These are phyloP conservation scores for Crithidia bombi DNA, from an alignment of 208 protist species.

Conservation along the genomic window DNA sequence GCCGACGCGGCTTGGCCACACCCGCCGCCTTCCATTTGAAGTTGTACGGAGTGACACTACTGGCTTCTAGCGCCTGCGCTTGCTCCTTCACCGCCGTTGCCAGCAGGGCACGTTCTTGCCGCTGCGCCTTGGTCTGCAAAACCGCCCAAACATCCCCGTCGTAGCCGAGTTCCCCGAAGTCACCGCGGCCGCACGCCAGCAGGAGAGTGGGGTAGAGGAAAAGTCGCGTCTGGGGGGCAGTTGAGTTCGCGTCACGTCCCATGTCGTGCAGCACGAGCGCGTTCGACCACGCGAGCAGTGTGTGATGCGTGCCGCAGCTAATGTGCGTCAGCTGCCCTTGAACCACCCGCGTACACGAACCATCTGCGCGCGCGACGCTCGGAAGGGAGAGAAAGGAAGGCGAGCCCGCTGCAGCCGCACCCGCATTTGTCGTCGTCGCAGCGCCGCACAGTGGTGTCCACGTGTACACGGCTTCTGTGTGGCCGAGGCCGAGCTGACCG, in stretches of 20 bases:
- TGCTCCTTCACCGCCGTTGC: constrained; percentile 17
- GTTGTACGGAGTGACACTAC: constrained; percentile 13
- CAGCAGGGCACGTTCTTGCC: constrained; percentile 23
- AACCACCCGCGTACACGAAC: constrained; percentile 20
- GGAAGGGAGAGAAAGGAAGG: not conserved
- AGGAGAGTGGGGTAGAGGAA: constrained; percentile 55
- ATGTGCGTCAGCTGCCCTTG: constrained; percentile 66
- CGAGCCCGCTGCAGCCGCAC: not conserved
- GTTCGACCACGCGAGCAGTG: constrained; percentile 68
- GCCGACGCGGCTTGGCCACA: constrained; percentile 17
- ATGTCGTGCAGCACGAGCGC: constrained; percentile 21
- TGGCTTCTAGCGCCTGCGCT: not conserved
- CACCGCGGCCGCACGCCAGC: constrained; percentile 73
- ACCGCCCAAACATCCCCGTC: constrained; percentile 58
- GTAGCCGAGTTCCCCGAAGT: constrained; percentile 90
- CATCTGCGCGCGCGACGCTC: not conserved
- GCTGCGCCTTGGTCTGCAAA: constrained; percentile 47
- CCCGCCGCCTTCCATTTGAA: constrained; percentile 36
- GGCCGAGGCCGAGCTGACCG: constrained; percentile 79
- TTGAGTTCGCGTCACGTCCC: not conserved
- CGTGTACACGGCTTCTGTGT: constrained; percentile 38
- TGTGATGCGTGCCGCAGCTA: constrained; percentile 86
- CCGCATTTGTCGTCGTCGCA: not conserved
- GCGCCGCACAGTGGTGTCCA: constrained; percentile 27
- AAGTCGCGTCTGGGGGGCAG: not conserved